phyloP scores from a whole-genome alignment of 23 red algal species.

The Chondrus crispus region DNA sequence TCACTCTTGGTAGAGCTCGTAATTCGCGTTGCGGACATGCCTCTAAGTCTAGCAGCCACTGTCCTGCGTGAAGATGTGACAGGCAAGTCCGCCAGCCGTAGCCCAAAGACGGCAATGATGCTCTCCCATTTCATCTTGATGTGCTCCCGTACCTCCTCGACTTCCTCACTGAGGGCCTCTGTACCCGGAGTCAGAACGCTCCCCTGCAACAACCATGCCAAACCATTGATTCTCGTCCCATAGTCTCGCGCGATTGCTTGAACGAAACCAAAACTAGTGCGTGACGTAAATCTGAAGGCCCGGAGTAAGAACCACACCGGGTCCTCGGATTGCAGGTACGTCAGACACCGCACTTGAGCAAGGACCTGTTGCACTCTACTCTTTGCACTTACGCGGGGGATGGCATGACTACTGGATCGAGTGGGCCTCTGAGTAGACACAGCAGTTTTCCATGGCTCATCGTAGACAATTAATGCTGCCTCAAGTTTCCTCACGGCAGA shows the following conservation, averaged over 20 bases:
- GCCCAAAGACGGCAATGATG: background rate
- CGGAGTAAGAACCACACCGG: background rate
- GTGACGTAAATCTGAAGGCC: constrained; percentile 16
- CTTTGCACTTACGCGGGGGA: background rate
- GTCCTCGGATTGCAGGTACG: constrained; percentile 22
- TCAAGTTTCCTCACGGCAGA: background rate
- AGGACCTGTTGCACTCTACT: background rate
- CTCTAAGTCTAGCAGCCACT: background rate
- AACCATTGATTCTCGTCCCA: background rate
- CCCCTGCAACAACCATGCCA: background rate
- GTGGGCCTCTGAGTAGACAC: background rate
- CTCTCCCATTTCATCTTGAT: background rate
- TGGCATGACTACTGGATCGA: background rate
- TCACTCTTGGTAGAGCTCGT: background rate
- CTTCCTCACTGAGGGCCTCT: background rate
- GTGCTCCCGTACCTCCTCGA: background rate
- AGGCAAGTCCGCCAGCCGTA: background rate
- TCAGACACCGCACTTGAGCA: background rate
- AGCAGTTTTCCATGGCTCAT: background rate
- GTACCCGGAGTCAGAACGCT: background rate
- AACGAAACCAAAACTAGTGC: background rate
- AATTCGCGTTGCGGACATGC: background rate
- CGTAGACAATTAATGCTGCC: background rate
- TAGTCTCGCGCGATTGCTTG: background rate
- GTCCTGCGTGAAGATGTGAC: background rate